phyloP scores from a whole-genome alignment of 2,329 filamentous ascomycete genomes.

The Alternaria tenuissima region DNA sequence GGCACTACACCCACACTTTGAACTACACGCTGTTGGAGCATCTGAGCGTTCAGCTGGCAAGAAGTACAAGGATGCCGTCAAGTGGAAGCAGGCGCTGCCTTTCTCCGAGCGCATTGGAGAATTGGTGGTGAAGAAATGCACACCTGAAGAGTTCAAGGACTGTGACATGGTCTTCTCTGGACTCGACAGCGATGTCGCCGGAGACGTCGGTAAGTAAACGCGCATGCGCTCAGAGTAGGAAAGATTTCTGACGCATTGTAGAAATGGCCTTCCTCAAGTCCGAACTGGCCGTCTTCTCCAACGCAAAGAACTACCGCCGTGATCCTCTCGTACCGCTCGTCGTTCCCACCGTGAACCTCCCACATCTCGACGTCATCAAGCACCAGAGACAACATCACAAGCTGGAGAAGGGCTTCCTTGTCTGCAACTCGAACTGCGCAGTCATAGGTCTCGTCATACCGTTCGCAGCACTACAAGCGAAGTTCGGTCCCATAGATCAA shows the following conservation, averaged over 20 bases:
- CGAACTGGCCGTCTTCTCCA: conserved; percentile 92
- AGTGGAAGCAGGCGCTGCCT: conserved; percentile 89
- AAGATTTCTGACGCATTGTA: conserved; percentile 15
- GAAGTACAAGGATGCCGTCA: conserved; percentile 91
- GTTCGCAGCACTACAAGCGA: conserved; percentile 85
- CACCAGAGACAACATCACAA: conserved; percentile 79
- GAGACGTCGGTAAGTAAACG: conserved; percentile 76
- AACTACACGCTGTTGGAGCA: conserved; percentile 87
- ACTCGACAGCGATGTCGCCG: conserved; percentile 89
- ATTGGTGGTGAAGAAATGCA: conserved; percentile 86
- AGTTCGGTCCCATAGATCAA: conserved; percentile 78
- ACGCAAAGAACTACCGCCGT: conserved; percentile 95
- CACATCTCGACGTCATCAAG: conserved; percentile 86
- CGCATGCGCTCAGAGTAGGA: not conserved
- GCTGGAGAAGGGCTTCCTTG: conserved; percentile 85
- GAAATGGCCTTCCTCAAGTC: conserved; percentile 91
- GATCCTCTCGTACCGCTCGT: conserved; percentile 91
- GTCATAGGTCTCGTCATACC: conserved; percentile 96
- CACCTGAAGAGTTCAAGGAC: conserved; percentile 80
- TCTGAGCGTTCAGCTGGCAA: conserved; percentile 90
- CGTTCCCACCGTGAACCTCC: conserved; percentile 92
- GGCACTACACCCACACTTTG: conserved; percentile 84
- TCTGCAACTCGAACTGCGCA: conserved; percentile 98
- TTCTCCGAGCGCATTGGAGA: conserved; percentile 80
- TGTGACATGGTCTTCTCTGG: conserved; percentile 95